These are phyloP conservation scores for Neurospora sp. DNA, from an alignment of 495 filamentous ascomycete genomes.

Conservation along the genomic window DNA sequence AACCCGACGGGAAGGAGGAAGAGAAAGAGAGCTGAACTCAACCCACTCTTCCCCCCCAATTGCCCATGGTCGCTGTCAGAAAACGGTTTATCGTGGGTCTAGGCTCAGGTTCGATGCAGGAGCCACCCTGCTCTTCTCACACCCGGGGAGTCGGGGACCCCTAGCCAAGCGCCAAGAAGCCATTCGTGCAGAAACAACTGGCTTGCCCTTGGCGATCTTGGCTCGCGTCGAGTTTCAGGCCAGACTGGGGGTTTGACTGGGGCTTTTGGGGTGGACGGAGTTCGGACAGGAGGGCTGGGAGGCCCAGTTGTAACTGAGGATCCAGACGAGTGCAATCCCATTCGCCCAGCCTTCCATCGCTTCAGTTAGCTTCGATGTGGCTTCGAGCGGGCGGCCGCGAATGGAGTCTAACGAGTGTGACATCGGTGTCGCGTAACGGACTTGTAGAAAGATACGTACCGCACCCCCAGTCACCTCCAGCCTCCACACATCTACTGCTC, in stretches of 20 bases:
- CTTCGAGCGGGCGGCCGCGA: background rate
- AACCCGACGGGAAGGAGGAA: background rate
- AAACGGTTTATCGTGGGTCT: background rate
- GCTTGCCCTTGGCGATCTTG: background rate
- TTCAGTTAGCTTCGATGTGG: background rate
- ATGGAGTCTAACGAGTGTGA: background rate
- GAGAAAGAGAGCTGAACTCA: background rate
- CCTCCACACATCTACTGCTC: no score
- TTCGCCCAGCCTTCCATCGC: background rate
- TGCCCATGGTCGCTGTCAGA: background rate
- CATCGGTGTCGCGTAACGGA: background rate
- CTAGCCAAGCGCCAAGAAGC: background rate
- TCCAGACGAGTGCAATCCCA: background rate
- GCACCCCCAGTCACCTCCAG: no score
- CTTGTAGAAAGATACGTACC: no score
- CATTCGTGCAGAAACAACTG: background rate
- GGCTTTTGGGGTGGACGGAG: background rate
- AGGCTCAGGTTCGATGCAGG: background rate
- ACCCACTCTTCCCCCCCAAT: background rate
- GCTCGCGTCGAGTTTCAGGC: background rate
- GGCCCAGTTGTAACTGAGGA: background rate
- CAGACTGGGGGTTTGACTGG: background rate
- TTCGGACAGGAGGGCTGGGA: background rate
- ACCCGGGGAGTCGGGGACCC: background rate
- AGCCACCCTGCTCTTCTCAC: background rate